These are phyloP conservation scores for Pisolithus albus DNA, from an alignment of 768 basidiomycete species.

Conservation along the genomic window DNA sequence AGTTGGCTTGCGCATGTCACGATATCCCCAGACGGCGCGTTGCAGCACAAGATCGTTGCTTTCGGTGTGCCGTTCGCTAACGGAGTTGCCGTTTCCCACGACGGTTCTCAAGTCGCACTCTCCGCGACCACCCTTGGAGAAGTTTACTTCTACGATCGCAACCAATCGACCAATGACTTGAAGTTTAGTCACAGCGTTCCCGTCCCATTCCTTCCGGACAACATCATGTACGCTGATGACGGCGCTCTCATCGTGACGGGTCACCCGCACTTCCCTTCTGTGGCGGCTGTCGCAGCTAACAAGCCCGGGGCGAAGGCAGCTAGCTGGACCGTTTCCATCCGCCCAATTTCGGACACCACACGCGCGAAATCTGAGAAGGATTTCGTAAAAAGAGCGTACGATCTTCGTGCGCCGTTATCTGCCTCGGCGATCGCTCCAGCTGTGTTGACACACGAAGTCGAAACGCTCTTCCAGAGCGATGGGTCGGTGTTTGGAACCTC, in stretches of 20 bases:
- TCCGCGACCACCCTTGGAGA: constrained; percentile 44
- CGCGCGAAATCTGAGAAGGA: neutral
- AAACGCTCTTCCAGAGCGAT: constrained; percentile 67
- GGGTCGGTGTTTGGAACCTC: constrained; percentile 55
- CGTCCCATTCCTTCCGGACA: constrained; percentile 59
- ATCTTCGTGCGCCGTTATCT: constrained; percentile 43
- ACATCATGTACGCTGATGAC: constrained; percentile 46
- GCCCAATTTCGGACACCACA: constrained; percentile 11
- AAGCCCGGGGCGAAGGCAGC: constrained; percentile 35
- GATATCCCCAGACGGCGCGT: constrained; percentile 25
- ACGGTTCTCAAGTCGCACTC: constrained; percentile 46
- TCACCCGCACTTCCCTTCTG: constrained; percentile 56
- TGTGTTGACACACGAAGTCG: constrained; percentile 35
- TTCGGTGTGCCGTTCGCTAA: constrained; percentile 60
- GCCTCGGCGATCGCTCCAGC: constrained; percentile 35
- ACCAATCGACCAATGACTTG: constrained; percentile 40
- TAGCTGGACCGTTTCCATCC: constrained; percentile 54
- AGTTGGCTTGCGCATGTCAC: constrained; percentile 54
- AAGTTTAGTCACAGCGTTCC: constrained; percentile 32
- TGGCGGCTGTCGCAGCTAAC: constrained; percentile 40
- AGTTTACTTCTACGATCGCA: constrained; percentile 47
- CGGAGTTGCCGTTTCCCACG: constrained; percentile 55
- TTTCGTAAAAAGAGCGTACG: constrained; percentile 23
- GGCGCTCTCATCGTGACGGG: constrained; percentile 51
- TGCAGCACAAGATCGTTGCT: constrained; percentile 36